phyloP scores from a whole-genome alignment of 2,329 filamentous ascomycete species.

The Rhynchosporium secalis region DNA sequence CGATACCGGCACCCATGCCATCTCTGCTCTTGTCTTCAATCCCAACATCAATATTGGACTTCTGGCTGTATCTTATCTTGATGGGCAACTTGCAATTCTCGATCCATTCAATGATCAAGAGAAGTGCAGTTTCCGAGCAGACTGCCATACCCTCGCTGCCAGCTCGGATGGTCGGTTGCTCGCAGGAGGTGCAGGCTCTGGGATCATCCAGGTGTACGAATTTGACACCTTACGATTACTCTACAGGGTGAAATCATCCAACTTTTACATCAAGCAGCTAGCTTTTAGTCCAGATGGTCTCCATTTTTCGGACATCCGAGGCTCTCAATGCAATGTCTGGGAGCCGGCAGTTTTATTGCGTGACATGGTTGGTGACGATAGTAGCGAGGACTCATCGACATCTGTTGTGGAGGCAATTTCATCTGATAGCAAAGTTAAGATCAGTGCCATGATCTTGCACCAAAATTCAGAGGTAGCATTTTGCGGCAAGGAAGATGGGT shows the following conservation, averaged over 20 bases:
- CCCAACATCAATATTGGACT: slow-evolving; percentile 20
- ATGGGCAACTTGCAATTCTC: slow-evolving; percentile 25
- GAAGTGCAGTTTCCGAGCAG: slow-evolving; percentile 7
- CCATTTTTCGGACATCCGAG: slow-evolving; percentile 42
- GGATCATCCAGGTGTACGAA: slow-evolving; percentile 35
- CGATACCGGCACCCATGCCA: slow-evolving; percentile 37
- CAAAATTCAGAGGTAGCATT: slow-evolving; percentile 35
- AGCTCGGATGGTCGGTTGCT: slow-evolving; percentile 35
- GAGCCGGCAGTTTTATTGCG: slow-evolving; percentile 38
- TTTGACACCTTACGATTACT: slow-evolving; percentile 38
- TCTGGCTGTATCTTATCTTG: slow-evolving; percentile 25
- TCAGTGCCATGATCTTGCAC: slow-evolving; percentile 39
- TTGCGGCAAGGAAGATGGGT: slow-evolving; percentile 43
- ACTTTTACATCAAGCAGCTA: slow-evolving; percentile 39
- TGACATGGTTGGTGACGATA: slow-evolving; percentile 35
- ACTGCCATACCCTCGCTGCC: slow-evolving; percentile 27
- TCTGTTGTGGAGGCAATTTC: slow-evolving; percentile 33
- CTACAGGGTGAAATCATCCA: slow-evolving; percentile 34
- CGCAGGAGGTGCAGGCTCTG: slow-evolving; percentile 32
- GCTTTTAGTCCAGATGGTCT: slow-evolving; percentile 40
- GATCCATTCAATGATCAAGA: slow-evolving; percentile 20
- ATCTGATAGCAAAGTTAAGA: slow-evolving; percentile 34
- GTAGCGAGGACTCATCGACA: slow-evolving; percentile 31
- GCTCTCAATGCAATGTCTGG: slow-evolving; percentile 43
- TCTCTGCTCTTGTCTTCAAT: slow-evolving; percentile 40